These are phyloP conservation scores for Candida michaelii DNA, from an alignment of 805 yeast species.

Conservation along the genomic window DNA sequence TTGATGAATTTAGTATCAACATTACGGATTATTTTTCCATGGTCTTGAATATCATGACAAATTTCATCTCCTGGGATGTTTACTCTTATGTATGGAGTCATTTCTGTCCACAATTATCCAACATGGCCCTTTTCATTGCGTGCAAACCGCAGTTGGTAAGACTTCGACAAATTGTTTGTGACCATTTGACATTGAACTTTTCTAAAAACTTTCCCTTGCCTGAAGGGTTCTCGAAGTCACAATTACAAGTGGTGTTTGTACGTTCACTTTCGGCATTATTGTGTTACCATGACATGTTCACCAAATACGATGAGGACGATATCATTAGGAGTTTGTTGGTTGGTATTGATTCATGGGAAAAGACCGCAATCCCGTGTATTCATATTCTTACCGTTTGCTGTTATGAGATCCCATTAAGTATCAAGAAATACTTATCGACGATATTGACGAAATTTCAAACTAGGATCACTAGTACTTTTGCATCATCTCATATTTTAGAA, in stretches of 20 bases:
- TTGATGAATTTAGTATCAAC: conserved; percentile 31
- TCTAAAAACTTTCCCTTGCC: conserved; percentile 45
- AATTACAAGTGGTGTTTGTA: conserved; percentile 64
- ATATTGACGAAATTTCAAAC: conserved; percentile 74
- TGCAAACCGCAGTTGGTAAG: conserved; percentile 35
- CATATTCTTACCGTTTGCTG: conserved; percentile 76
- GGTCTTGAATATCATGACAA: conserved; percentile 49
- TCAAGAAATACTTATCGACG: conserved; percentile 66
- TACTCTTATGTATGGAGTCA: conserved; percentile 68
- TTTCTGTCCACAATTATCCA: conserved; percentile 68
- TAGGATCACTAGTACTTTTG: conserved; percentile 65
- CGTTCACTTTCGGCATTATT: conserved; percentile 61
- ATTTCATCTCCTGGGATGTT: conserved; percentile 66
- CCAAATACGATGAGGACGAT: conserved; percentile 61
- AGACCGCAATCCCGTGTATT: conserved; percentile 73
- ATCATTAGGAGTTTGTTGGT: conserved; percentile 58
- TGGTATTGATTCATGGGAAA: conserved; percentile 74
- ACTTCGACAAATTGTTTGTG: conserved; percentile 51
- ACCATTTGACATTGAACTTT: conserved; percentile 54
- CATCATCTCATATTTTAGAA: conserved; percentile 74
- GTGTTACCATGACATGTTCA: conserved; percentile 56
- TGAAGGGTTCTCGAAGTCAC: conserved; percentile 47
- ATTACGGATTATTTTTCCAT: conserved; percentile 52
- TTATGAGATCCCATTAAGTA: conserved; percentile 73
- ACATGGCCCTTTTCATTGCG: conserved; percentile 49